Percentiles rank a stretch among this genome's conserved stretches.
These are phyloP conservation scores for Penicillium expansum DNA, from an alignment of 2,329 filamentous ascomycete species.

Conservation along the genomic window DNA sequence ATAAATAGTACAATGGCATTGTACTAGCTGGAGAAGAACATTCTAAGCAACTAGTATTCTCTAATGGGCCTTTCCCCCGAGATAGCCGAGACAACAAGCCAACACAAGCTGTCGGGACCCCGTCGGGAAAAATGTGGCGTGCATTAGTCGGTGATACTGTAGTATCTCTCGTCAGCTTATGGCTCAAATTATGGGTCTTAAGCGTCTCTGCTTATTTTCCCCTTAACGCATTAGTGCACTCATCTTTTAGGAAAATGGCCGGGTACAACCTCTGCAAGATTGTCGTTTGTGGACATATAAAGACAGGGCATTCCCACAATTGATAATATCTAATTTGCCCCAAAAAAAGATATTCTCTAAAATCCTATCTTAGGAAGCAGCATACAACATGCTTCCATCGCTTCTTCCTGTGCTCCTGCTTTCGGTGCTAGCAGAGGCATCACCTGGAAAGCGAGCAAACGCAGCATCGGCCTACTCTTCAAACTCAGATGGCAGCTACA, in stretches of 20 bases:
- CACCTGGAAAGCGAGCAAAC: constrained; percentile 15
- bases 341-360: neutral
- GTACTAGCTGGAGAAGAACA: neutral
- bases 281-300: neutral
- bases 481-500: constrained; percentile 27
- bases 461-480: constrained; percentile 28
- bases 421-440: constrained; percentile 4
- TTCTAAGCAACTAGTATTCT: neutral
- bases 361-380: neutral
- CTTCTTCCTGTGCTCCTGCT: neutral
- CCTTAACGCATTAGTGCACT: neutral
- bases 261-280: neutral
- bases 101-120: neutral
- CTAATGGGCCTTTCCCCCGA: neutral
- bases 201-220: neutral
- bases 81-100: neutral
- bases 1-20: too few relatives aligned
- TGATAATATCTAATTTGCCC: neutral
- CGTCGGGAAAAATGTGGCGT: neutral
- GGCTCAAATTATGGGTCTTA: neutral
- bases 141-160: neutral
- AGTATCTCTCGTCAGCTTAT: neutral
- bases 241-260: neutral
- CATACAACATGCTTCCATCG: neutral
- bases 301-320: neutral